A percentile compares a stretch with the other conserved stretches of the same genome.
These are phyloP conservation scores for Xylaria digitata DNA, from an alignment of 2,329 filamentous ascomycete species.

Conservation along the genomic window DNA sequence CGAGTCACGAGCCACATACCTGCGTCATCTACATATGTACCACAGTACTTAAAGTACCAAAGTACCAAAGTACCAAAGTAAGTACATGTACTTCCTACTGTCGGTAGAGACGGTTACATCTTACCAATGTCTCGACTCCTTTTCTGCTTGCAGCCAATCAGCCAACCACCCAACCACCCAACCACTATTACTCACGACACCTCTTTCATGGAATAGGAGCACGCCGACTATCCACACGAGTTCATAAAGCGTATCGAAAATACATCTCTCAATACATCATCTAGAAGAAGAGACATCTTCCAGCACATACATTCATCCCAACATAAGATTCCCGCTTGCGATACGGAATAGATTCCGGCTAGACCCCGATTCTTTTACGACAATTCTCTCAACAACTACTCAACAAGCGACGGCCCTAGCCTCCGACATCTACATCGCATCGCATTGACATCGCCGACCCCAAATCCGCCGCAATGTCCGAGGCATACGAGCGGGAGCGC, in stretches of 20 bases:
- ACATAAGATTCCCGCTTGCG: constrained; percentile 5
- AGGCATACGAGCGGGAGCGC: constrained; percentile 81
- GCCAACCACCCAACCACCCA: constrained; percentile 16
- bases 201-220: constrained; percentile 12
- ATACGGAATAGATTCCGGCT: background rate
- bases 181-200: constrained; percentile 12
- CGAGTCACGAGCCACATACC: constrained; percentile 46
- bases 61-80: no score
- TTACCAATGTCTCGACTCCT: constrained; percentile 28
- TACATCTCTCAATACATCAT: background rate
- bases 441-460: background rate
- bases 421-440: background rate
- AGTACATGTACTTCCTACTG: background rate
- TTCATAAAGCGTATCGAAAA: background rate
- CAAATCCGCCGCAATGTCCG: constrained; percentile 66
- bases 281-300: background rate
- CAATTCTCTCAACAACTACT: constrained; percentile 8
- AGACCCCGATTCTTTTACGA: background rate
- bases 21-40: constrained; percentile 47
- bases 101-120: background rate
- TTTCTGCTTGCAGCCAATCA: constrained; percentile 27
- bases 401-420: background rate
- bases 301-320: constrained; percentile 1
- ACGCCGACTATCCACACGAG: constrained; percentile 6
- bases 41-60: no score